These are phyloP conservation scores for Geranium rotundifolium DNA, from an alignment of 345 rosid genomes.

Conservation along the genomic window DNA sequence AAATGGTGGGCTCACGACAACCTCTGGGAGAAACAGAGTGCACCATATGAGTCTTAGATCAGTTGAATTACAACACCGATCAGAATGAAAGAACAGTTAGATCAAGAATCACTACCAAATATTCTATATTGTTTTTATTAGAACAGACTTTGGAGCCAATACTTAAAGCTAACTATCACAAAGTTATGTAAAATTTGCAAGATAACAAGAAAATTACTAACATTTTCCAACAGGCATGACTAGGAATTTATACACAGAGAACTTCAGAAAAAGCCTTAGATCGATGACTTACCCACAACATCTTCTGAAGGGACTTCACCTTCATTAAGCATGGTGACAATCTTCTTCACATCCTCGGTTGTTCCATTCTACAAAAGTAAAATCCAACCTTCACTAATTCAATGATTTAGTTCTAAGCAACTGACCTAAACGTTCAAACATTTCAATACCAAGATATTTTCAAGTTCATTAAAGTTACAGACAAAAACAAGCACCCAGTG, in stretches of 20 bases:
- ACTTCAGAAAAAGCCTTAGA: no score
- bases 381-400: neutral
- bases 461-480: no score
- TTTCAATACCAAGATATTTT: no score
- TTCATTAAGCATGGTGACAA: conserved; percentile 52
- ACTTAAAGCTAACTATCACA: neutral
- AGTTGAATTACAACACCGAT: neutral
- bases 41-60: neutral
- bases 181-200: neutral
- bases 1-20: conserved; percentile 66
- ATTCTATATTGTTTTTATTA: no score
- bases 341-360: conserved; percentile 81
- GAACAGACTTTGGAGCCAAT: neutral
- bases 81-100: neutral
- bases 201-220: neutral
- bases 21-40: conserved; percentile 29
- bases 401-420: neutral
- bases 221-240: no score
- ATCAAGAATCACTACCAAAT: neutral
- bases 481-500: no score
- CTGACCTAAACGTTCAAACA: neutral
- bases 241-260: no score
- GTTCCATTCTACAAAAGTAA: conserved; percentile 61
- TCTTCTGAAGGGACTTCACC: conserved; percentile 63
- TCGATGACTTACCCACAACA: conserved; percentile 50